Percentiles rank a stretch among this genome's conserved stretches.
Evolutionary conservation across 306 rosid genomes (phyloP).

Genomic region (Lathyrus oleraceus): DNA sequence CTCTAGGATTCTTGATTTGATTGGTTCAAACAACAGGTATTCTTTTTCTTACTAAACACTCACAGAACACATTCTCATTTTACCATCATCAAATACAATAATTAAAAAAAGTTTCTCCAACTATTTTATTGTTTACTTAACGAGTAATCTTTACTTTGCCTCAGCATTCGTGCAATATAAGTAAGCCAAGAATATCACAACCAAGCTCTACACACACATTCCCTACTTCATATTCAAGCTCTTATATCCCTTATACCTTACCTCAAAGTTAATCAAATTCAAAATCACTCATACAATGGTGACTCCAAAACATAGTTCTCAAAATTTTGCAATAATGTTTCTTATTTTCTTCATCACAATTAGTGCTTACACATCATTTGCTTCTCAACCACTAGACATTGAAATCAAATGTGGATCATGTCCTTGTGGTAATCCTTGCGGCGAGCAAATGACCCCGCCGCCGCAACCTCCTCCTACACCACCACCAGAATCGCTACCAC

Average conservation of each 20-base stretch:
- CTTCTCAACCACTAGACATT: constrained; percentile 12
- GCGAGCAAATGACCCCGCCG: constrained; percentile 32
- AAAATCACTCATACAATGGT: constrained; percentile 33
- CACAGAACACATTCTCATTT: too few species aligned
- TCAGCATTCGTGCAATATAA: constrained; percentile 36
- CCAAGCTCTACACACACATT: neutral
- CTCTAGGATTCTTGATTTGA: too few species aligned
- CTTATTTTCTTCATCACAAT: constrained; percentile 36
- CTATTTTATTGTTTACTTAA: constrained; percentile 28
- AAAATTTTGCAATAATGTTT: neutral
- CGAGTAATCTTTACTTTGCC: neutral
- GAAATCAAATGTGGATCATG: constrained; percentile 81
- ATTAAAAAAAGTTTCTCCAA: neutral
- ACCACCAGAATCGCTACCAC: constrained; percentile 40
- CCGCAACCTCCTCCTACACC: constrained; percentile 42
- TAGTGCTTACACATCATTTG: neutral
- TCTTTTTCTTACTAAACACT: too few species aligned
- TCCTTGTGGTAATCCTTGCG: constrained; percentile 68
- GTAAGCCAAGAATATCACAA: constrained; percentile 36
- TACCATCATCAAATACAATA: too few species aligned
- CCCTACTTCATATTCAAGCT: constrained; percentile 34
- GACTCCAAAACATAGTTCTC: constrained; percentile 33
- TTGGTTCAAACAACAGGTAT: too few species aligned
- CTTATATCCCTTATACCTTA: constrained; percentile 20
- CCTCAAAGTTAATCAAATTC: constrained; percentile 24